Conservation (phyloP, 345 rosid genomes). For the Microcos paniculata region DNA sequence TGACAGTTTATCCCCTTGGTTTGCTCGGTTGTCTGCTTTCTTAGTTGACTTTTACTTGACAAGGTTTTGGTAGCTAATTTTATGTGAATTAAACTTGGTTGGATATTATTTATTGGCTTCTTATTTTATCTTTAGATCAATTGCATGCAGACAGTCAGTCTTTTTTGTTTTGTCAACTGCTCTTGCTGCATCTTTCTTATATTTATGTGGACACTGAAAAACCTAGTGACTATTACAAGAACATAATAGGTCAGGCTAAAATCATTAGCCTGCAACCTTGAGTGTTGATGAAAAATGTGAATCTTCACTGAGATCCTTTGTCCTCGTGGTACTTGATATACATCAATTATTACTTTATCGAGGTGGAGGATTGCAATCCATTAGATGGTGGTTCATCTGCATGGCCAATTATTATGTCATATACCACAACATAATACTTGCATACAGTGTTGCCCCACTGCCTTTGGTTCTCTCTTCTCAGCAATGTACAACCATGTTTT, state of each 20-base stretch:
- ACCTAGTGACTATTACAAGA: not conserved
- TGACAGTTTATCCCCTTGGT: not conserved
- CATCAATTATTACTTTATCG: not conserved
- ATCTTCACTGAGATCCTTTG: not conserved
- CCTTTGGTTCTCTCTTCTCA: not conserved
- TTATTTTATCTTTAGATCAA: not conserved
- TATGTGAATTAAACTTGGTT: not conserved
- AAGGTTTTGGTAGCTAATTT: not conserved
- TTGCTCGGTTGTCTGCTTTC: not conserved
- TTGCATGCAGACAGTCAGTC: not conserved
- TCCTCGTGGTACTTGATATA: conserved; percentile 4
- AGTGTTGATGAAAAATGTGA: not conserved
- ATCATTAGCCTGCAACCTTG: conserved; percentile 7
- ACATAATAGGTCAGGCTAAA: not conserved
- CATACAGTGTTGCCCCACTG: not conserved
- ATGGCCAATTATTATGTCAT: not conserved
- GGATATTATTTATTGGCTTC: not conserved
- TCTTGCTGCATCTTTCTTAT: not conserved
- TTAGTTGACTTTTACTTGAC: not conserved
- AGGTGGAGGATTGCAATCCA: not conserved
- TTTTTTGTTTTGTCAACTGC: not conserved
- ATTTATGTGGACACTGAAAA: not conserved
- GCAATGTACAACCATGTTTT: not conserved
- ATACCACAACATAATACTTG: not conserved
- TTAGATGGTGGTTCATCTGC: not conserved